These are phyloP conservation scores for Talaromyces proteolyticus DNA, from an alignment of 495 filamentous ascomycete genomes.

Conservation along the genomic window DNA sequence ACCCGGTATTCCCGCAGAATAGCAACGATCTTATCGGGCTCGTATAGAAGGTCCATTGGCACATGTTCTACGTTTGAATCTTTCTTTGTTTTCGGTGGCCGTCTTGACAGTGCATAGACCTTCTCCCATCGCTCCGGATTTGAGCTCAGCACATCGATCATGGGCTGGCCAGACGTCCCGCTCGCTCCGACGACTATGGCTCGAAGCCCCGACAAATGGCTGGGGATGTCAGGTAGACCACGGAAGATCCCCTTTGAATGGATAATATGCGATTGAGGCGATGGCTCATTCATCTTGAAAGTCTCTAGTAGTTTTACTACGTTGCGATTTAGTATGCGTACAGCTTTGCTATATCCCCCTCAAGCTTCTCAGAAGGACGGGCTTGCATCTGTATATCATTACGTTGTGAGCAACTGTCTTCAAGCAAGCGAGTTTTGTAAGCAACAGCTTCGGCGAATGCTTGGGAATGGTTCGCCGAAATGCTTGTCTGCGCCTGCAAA, in stretches of 20 bases:
- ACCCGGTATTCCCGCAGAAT: slow-evolving; percentile 3
- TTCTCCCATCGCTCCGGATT: slow-evolving; percentile 5
- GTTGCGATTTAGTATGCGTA: not conserved
- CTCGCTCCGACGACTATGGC: slow-evolving; percentile 3
- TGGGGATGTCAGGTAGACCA: slow-evolving; percentile 5
- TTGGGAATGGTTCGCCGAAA: slow-evolving; percentile 1
- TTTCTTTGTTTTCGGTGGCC: slow-evolving; percentile 5
- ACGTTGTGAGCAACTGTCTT: slow-evolving; percentile 5
- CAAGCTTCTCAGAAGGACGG: not conserved
- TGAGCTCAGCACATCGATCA: slow-evolving; percentile 3
- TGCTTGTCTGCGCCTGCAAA: not conserved
- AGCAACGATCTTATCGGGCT: slow-evolving; percentile 2
- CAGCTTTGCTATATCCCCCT: slow-evolving; percentile 1
- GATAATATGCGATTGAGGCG: slow-evolving; percentile 4
- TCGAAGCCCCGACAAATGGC: slow-evolving; percentile 4
- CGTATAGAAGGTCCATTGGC: slow-evolving; percentile 3
- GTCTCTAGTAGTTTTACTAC: slow-evolving; percentile 2
- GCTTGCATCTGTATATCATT: slow-evolving; percentile 2
- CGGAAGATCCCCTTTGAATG: slow-evolving; percentile 6
- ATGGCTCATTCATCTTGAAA: slow-evolving; percentile 3
- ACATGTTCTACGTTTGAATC: slow-evolving; percentile 4
- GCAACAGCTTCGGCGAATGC: slow-evolving; percentile 3
- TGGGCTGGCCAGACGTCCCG: slow-evolving; percentile 2
- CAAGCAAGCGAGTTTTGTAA: slow-evolving; percentile 5
- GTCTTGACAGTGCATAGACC: slow-evolving; percentile 5